Evolutionary conservation across 2,329 filamentous ascomycete genomes (phyloP).

Genomic region (Periconia sp.): DNA sequence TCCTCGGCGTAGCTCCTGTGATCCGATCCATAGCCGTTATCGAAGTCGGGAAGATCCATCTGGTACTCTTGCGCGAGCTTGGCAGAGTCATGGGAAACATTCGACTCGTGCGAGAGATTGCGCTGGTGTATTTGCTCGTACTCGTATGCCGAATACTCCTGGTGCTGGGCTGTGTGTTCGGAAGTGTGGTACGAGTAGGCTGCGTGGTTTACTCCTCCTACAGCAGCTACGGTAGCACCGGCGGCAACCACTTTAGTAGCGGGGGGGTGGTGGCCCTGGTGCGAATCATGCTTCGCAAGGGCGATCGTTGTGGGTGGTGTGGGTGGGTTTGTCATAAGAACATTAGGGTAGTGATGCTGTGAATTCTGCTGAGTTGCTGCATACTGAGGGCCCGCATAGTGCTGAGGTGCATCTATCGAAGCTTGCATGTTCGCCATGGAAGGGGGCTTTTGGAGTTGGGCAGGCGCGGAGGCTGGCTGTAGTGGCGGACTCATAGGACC

Average conservation of each 20-base stretch:
- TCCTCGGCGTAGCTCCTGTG: too few relatives aligned
- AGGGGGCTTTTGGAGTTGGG: constrained; percentile 2
- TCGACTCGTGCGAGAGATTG: constrained; percentile 14
- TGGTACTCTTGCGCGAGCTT: constrained; percentile 34
- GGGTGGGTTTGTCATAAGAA: constrained; percentile 7
- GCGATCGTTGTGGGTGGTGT: not conserved
- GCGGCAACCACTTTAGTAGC: not conserved
- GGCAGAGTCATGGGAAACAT: constrained; percentile 21
- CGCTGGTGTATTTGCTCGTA: constrained; percentile 18
- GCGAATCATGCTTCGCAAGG: constrained; percentile 11
- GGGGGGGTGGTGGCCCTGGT: constrained; percentile 1
- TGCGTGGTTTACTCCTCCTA: not conserved
- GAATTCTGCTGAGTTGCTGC: not conserved
- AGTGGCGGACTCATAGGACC: constrained; percentile 15
- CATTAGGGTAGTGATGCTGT: constrained; percentile 4
- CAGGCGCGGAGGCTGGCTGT: constrained; percentile 5
- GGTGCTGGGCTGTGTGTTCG: not conserved
- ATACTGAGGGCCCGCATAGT: not conserved
- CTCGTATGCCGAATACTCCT: too few relatives aligned
- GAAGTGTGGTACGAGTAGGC: not conserved
- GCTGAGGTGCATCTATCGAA: not conserved
- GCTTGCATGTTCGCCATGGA: not conserved
- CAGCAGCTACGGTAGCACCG: not conserved
- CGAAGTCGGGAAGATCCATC: constrained; percentile 24
- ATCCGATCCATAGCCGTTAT: constrained; percentile 28